Conservation (phyloP, 2,329 filamentous ascomycete genomes). For the Tolypocladium paradoxum region DNA sequence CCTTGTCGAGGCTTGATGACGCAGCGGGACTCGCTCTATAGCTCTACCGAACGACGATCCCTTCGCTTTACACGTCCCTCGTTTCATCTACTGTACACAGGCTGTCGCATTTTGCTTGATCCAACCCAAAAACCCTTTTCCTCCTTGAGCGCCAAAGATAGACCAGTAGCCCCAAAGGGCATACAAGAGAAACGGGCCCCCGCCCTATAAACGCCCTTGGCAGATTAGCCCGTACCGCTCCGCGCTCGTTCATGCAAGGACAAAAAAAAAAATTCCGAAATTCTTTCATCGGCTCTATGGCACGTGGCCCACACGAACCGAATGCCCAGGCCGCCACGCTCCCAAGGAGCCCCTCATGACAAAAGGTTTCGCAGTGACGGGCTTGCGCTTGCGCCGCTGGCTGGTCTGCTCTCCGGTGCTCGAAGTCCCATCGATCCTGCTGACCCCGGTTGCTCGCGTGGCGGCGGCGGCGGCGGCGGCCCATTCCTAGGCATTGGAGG, state of each 20-base stretch:
- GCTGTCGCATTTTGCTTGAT: neutral
- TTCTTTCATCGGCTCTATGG: neutral
- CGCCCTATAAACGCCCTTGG: neutral
- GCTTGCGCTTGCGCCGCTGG: slow-evolving; percentile 64
- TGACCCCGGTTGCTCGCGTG: slow-evolving; percentile 14
- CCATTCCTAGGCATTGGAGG: slow-evolving; percentile 34
- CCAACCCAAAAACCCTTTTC: neutral
- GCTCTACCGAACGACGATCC: neutral
- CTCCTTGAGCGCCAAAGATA: neutral
- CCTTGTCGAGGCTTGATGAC: neutral
- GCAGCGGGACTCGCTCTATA: neutral
- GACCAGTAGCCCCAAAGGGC: neutral
- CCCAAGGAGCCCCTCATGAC: slow-evolving; percentile 31
- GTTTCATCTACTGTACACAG: neutral
- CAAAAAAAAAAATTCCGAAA: neutral
- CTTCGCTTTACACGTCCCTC: neutral
- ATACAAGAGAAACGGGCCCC: neutral
- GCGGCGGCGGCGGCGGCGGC: slow-evolving; percentile 12
- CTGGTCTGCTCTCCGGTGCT: slow-evolving; percentile 31
- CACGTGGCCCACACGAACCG: too few species aligned
- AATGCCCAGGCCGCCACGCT: neutral
- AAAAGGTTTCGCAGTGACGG: slow-evolving; percentile 66
- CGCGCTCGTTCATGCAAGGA: neutral
- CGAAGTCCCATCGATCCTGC: slow-evolving; percentile 15
- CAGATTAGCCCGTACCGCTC: neutral